phyloP scores from a whole-genome alignment of 2,329 filamentous ascomycete genomes.

The Claviceps sp. region DNA sequence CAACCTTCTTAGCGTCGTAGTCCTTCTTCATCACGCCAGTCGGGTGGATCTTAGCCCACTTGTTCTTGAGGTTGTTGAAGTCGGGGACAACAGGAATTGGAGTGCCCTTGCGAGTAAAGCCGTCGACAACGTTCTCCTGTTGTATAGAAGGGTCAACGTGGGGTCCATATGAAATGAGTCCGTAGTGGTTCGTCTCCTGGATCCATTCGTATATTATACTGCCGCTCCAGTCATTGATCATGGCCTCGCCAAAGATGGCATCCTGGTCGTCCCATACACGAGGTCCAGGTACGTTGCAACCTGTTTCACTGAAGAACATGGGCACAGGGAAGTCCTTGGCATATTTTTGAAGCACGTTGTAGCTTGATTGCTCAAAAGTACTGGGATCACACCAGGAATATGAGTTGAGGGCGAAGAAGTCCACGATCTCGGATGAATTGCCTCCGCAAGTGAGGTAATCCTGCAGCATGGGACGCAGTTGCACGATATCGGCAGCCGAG shows the following conservation, averaged over 20 bases:
- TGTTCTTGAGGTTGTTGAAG: conserved; percentile 60
- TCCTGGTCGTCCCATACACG: conserved; percentile 58
- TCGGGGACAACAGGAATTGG: conserved; percentile 63
- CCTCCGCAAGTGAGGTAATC: conserved; percentile 67
- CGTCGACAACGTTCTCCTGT: conserved; percentile 45
- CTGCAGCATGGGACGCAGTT: conserved; percentile 47
- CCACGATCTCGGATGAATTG: conserved; percentile 54
- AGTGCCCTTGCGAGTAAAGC: conserved; percentile 57
- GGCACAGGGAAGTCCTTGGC: conserved; percentile 64
- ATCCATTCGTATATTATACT: conserved; percentile 88
- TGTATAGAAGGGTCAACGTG: conserved; percentile 36
- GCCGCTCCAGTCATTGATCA: conserved; percentile 59
- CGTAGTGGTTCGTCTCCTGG: conserved; percentile 70
- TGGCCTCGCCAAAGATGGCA: conserved; percentile 61
- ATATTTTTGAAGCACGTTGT: conserved; percentile 51
- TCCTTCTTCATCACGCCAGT: conserved; percentile 51
- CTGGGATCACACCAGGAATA: conserved; percentile 65
- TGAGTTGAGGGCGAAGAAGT: conserved; percentile 78
- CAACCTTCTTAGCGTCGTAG: conserved; percentile 49
- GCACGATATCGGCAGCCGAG: conserved; percentile 71
- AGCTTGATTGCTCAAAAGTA: conserved; percentile 51
- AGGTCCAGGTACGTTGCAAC: conserved; percentile 55
- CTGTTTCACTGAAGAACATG: conserved; percentile 82
- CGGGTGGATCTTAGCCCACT: conserved; percentile 62
- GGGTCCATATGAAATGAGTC: conserved; percentile 62